Evolutionary conservation across 148 eudicot genomes (phyloP).

Genomic region (Tetragonia tetragonoides): DNA sequence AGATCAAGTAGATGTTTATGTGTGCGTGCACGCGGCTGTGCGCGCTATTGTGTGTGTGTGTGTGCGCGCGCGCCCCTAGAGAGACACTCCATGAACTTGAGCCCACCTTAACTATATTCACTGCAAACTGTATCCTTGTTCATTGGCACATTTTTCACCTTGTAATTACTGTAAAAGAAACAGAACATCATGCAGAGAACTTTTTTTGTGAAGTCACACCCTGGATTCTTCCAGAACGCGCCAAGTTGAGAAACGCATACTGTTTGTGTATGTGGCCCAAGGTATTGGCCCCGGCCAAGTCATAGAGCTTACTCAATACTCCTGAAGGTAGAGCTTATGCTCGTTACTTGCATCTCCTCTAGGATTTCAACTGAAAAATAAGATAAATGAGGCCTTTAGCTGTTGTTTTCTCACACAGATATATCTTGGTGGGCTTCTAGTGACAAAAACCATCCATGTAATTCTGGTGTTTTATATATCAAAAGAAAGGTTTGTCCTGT

Average conservation of each 20-base stretch:
- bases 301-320: conserved; percentile 73
- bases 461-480: conserved; percentile 81
- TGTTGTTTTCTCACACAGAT: conserved; percentile 53
- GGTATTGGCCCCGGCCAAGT: conserved; percentile 98
- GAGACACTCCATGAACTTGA: too few species aligned
- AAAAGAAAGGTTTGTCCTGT: conserved; percentile 95
- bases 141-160: too few species aligned
- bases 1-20: too few species aligned
- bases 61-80: too few species aligned
- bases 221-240: conserved; percentile 93
- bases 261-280: conserved; percentile 95
- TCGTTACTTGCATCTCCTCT: conserved; percentile 1
- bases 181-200: conserved; percentile 83
- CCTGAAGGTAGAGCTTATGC: conserved; percentile 66
- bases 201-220: conserved; percentile 93
- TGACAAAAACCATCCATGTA: conserved; percentile 77
- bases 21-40: too few species aligned
- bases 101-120: too few species aligned
- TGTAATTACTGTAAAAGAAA: conserved; percentile 79
- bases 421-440: conserved; percentile 90
- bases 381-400: conserved; percentile 17
- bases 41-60: too few species aligned
- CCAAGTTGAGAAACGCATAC: conserved; percentile 56
- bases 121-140: too few species aligned
- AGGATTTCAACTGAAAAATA: neutral